Evolutionary conservation across 176 grass and related monocot genomes (phyloP), one percentile per base, ranked within the genome.

Genomic region (Tuctoria greenei): DNA sequence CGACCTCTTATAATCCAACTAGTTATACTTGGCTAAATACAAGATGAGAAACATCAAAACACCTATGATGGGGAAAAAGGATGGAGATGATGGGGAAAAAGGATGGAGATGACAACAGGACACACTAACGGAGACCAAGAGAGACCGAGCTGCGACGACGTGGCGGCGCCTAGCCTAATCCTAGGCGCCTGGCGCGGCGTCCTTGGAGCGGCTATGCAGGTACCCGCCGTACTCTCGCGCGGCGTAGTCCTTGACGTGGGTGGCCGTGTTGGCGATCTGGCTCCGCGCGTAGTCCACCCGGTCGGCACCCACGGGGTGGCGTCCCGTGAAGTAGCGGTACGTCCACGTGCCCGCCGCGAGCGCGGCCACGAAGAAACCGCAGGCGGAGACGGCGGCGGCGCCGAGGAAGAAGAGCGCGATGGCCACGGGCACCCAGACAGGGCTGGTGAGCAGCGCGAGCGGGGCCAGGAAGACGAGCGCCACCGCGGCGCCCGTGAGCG

Each of bases 101-200:
- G n/a, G n/a, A n/a, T n/a, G n/a, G n/a, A n/a, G n/a, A n/a, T n/a
- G n/a, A n/a, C n/a, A n/a, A n/a, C n/a, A n/a, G n/a, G n/a, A n/a
- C n/a, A n/a, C n/a, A n/a, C n/a, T n/a, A n/a, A n/a, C n/a, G n/a
- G n/a, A n/a, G n/a, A n/a, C n/a, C n/a, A n/a, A n/a, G n/a, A n/a
- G n/a, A n/a, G n/a, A n/a, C n/a, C n/a, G n/a, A n/a, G n/a, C n/a
- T n/a, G n/a, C n/a, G n/a, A n/a, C 31, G 31, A n/a, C n/a, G n/a
- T n/a, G n/a, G 31, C 31, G 31, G 42, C 10, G 42, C 42, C 1
- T 10, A n/a, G n/a, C n/a, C n/a, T n/a, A n/a, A n/a, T n/a, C n/a
- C n/a, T n/a, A 94, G 0, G 95, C 91, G 45, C 95, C 95, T 7
- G 95, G 89, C n/a, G 95, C 95, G 47, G 95, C 95, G 66, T 99